Conservation (phyloP, 805 yeast genomes). For the Lipomyces yamanashiensis region DNA sequence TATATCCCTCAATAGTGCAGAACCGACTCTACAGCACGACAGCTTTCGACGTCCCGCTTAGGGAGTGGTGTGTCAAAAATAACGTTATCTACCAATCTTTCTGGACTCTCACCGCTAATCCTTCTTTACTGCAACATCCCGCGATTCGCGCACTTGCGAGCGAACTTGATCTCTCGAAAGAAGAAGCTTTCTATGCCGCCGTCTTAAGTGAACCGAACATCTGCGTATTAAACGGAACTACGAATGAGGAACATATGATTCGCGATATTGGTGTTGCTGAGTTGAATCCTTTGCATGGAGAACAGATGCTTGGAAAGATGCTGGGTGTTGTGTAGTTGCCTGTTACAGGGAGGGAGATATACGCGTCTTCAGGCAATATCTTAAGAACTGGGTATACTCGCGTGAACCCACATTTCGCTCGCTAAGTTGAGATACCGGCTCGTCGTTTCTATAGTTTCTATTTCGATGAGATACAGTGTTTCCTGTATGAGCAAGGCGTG, state of each 20-base stretch:
- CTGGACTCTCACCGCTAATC: slow-evolving; percentile 22
- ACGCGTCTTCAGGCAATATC: too few relatives aligned
- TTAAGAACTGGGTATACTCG: too few relatives aligned
- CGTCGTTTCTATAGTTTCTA: too few relatives aligned
- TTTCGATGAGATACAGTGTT: too few relatives aligned
- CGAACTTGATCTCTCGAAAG: background rate
- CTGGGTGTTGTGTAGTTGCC: background rate
- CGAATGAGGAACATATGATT: slow-evolving; percentile 11
- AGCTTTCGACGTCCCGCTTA: slow-evolving; percentile 5
- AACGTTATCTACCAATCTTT: slow-evolving; percentile 18
- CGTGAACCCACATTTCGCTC: too few relatives aligned
- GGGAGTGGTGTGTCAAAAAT: slow-evolving; percentile 5
- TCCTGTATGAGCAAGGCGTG: too few relatives aligned
- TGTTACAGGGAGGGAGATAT: too few relatives aligned
- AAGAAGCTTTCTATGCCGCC: slow-evolving; percentile 4
- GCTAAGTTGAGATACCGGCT: too few relatives aligned
- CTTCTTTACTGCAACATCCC: background rate
- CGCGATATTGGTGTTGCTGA: slow-evolving; percentile 5
- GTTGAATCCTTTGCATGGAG: slow-evolving; percentile 2
- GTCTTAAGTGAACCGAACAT: slow-evolving; percentile 12
- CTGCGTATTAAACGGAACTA: slow-evolving; percentile 21
- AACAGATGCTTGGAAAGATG: background rate
- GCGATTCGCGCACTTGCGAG: background rate
- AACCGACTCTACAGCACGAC: slow-evolving; percentile 13
- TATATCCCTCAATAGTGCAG: slow-evolving; percentile 15